Base-by-base conservation (phyloP, 1,284 basidiomycete genomes). In the Ustilago vetiveriae region DNA sequence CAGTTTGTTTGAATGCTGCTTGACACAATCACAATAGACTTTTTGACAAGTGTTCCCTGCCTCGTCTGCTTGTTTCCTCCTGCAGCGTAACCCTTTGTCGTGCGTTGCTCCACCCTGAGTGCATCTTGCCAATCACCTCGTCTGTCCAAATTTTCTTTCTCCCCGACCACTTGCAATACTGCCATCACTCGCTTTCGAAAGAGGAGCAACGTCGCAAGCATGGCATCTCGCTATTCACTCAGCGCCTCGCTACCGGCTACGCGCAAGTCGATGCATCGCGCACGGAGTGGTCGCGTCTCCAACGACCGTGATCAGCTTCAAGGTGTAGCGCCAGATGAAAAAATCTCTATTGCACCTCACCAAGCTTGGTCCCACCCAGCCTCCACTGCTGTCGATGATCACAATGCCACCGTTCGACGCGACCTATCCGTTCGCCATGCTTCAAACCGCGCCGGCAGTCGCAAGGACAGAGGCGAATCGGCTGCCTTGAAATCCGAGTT, bases 161-260 rank as follows among this genome's bases (percentile, higher is more conserved):
- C 16, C 37, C 16, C 33, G 7, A 35, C 33, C 33, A 35, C 33
- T 2, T 16, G 10, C 36, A 19, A 19, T 19, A 21, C 19, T 9
- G 19, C 19, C 36, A 37, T 22, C 36, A 37, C n/a, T 3, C 36
- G n/a, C 19, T 8, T 8, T 14, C 38, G 29, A 41, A 6, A 37
- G n/a, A 8, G 32, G n/a, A n/a, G n/a, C n/a, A 35, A 17, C 19
- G 8, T 29, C 19, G 19, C 32, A 43, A 63, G 2, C 33, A 70
- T 70, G 66, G 60, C 66, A 43, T 70, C 66, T 11, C 27, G 43
- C n/a, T 70, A 64, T 43, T 55, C 60, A n/a, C 52, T 64, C 36
- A 46, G 40, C 33, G 66, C 66, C 21, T 55, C 54, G 46, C 41
- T 70, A 6, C 66, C 66, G 1, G 60, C 66, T 4, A 70, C 66